Evolutionary conservation across 2,329 filamentous ascomycete species (phyloP), one percentile per base, ranked within the genome.

Genomic region (Cryphonectria carpinicola): DNA sequence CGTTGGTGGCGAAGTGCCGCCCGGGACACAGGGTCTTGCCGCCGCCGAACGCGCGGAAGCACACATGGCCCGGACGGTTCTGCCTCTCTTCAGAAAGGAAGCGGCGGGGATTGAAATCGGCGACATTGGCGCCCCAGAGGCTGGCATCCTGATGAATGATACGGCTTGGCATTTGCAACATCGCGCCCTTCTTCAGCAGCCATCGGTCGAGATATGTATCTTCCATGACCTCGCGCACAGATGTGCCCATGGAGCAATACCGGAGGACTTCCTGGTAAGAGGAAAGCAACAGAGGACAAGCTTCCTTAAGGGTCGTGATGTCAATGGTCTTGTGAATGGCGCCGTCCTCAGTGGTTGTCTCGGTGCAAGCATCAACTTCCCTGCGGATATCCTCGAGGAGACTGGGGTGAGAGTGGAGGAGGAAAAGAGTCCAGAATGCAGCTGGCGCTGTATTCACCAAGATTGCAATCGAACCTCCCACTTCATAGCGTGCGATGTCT

Each of bases 251-350:
- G 35, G 78, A 79, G 61, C 79, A 76, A 64, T 77, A 76, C 4
- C 84, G 80, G 11, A 85, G 77, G 1, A 79, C 79, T 72, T 85
- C 83, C 65, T 84, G 79, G 56, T 81, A 80, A 3, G 79, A 78
- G 8, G 82, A 83, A 3, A 80, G 70, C 4, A 85, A 71, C 0
- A 82, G 76, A 2, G 81, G 80, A 71, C 82, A 84, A 2, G 68
- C 74, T 1, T 76, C 72, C 62, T 81, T 82, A 13, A 83, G 71
- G 8, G 66, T 73, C 13, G 76, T 77, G 3, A 84, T 76, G 66
- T 77, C 74, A 28, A 76, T 64, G 14, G 68, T 64, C 35, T 74
- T 77, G 14, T 73, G 22, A 14, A 49, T 63, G 10, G 67, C 25
- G 7, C 70, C 72, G n/a, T 72, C 67, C 28, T 71, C 6, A 1